These are phyloP conservation scores for Ogataea haglerorum DNA, from an alignment of 805 yeast species.

Conservation along the genomic window DNA sequence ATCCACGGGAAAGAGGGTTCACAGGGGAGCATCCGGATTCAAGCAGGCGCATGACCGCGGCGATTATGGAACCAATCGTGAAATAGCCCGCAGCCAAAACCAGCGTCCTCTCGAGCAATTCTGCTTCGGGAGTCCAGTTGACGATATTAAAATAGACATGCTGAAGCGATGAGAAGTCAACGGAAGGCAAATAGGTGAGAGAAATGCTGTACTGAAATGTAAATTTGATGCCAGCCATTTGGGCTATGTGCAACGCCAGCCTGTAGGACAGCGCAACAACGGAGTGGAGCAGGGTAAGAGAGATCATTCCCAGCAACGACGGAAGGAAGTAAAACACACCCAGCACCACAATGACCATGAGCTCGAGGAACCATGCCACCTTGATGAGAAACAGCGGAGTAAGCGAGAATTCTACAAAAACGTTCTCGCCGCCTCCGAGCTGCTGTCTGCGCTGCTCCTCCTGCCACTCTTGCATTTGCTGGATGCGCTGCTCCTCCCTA, in stretches of 20 bases:
- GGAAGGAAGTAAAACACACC: slow-evolving; percentile 26
- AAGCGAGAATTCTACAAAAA: slow-evolving; percentile 13
- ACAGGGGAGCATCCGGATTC: slow-evolving; percentile 31
- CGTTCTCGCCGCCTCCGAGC: slow-evolving; percentile 10
- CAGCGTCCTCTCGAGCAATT: slow-evolving; percentile 16
- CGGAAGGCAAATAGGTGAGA: background rate
- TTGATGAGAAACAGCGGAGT: slow-evolving; percentile 15
- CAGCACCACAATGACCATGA: slow-evolving; percentile 19
- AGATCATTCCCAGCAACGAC: slow-evolving; percentile 23
- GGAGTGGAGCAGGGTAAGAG: slow-evolving; percentile 16
- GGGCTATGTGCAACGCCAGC: background rate
- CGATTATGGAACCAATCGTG: slow-evolving; percentile 8
- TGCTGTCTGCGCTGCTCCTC: slow-evolving; percentile 10
- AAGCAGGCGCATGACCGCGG: slow-evolving; percentile 21
- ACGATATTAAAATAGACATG: slow-evolving; percentile 16
- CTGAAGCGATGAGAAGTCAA: slow-evolving; percentile 6
- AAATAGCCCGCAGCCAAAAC: slow-evolving; percentile 23
- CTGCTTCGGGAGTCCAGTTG: slow-evolving; percentile 24
- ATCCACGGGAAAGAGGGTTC: slow-evolving; percentile 47
- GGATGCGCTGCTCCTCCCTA: background rate
- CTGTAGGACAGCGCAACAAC: background rate
- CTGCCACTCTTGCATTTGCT: slow-evolving; percentile 5
- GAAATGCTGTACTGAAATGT: background rate
- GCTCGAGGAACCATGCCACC: slow-evolving; percentile 23
- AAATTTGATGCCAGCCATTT: background rate